These are phyloP conservation scores for Casaregolazyma suthepensis DNA, from an alignment of 1,139 yeast genomes.

Conservation along the genomic window DNA sequence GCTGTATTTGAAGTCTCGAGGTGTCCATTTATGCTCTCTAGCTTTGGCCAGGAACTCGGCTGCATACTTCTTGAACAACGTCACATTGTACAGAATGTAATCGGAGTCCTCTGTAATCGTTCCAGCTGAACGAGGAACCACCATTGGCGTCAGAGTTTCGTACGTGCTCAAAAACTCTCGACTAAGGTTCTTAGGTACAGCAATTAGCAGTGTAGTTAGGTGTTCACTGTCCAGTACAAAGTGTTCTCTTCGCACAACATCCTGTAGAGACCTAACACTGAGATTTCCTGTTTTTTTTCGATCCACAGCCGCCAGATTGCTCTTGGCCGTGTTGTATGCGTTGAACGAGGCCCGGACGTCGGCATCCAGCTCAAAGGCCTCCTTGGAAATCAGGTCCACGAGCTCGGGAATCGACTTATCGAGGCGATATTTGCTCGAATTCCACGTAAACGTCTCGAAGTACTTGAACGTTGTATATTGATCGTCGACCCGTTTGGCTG, in stretches of 20 bases:
- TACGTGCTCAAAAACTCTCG: constrained; percentile 60
- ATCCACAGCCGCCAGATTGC: constrained; percentile 81
- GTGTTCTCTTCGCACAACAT: constrained; percentile 76
- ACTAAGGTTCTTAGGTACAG: constrained; percentile 66
- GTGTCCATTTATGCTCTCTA: constrained; percentile 85
- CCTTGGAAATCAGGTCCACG: constrained; percentile 62
- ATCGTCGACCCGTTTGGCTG: constrained; percentile 47
- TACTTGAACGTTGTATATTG: constrained; percentile 45
- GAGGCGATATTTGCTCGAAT: constrained; percentile 72
- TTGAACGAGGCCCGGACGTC: constrained; percentile 72
- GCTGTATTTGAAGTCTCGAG: constrained; percentile 86
- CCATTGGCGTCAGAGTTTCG: constrained; percentile 73
- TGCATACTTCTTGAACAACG: constrained; percentile 75
- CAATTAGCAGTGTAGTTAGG: constrained; percentile 73
- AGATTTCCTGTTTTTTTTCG: constrained; percentile 88
- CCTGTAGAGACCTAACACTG: constrained; percentile 84
- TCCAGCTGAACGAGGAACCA: constrained; percentile 85
- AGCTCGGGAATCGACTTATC: constrained; percentile 79
- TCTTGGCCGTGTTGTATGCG: constrained; percentile 72
- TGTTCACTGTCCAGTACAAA: constrained; percentile 84
- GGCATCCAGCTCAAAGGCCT: constrained; percentile 72
- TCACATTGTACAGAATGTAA: constrained; percentile 65
- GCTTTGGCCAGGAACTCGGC: constrained; percentile 63
- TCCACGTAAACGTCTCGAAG: constrained; percentile 78
- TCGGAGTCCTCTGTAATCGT: constrained; percentile 68